Evolutionary conservation across 305 asterid genomes (phyloP), one percentile per base, ranked within the genome.

Genomic region (Galium porrigens): DNA sequence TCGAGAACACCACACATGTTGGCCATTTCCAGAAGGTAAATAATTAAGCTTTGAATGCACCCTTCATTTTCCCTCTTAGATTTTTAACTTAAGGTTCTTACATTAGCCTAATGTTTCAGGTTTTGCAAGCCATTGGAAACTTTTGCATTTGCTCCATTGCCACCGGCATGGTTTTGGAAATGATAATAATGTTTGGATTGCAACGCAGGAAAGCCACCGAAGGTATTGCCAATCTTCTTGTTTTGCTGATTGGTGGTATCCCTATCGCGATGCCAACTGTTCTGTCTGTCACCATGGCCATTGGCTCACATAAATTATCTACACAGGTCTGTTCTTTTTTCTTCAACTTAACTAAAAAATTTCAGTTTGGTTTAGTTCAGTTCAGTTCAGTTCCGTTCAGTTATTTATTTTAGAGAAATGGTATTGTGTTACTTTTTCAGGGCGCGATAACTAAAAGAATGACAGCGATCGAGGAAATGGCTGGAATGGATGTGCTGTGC

Each of bases 401-500:
- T 15, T 2, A 2, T 41, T 41, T 3, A 1, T 1, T 1, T 8
- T 12, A 10, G 2, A 11, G 1, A 10, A 41, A 41, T 41, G 14
- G 22, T 46, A 4, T 25, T 29, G 25, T 55, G 57, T 55, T 61
- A 64, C 22, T 14, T 65, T 37, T 74, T 37, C 73, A 86, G 89
- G 89, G 86, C n/a, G 94, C 94, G 51, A 86, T 82, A 51, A 84
- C 94, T 15, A 86, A 86, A 68, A 76, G 90, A 66, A 83, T 83
- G 94, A 85, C 94, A 6, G 86, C 94, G 10, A 85, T 85, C 17
- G 94, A 85, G 79, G 94, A 85, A 78, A 85, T 85, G 94, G 94
- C 86, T 10, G 88, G 88, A 12, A 83, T 83, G 86, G 86, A 83
- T 73, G 89, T 83, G 18, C 76, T 81, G 27, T 83, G 89, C 87